phyloP scores from a whole-genome alignment of 495 filamentous ascomycete species.

The Trichoderma parareesei region DNA sequence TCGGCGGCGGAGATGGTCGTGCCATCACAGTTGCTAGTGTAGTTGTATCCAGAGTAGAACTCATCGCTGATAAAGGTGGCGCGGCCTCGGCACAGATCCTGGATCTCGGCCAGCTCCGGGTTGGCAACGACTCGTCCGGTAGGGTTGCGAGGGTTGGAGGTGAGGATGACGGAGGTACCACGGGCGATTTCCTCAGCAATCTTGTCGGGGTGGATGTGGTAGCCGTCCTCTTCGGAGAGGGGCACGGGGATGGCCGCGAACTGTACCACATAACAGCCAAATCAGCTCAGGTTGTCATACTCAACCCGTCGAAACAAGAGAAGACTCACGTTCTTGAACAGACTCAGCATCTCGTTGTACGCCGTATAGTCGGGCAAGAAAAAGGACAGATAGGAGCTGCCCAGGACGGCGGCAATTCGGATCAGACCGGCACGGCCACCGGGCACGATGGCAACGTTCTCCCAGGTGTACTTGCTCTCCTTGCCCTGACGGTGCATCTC shows the following conservation, averaged over 20 bases:
- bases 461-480: constrained; percentile 90
- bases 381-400: constrained; percentile 85
- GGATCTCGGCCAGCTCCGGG: constrained; percentile 75
- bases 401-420: constrained; percentile 85
- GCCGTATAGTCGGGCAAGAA: constrained; percentile 72
- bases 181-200: constrained; percentile 85
- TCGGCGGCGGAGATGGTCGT: constrained; percentile 77
- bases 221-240: constrained; percentile 71
- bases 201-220: constrained; percentile 87
- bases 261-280: constrained; percentile 29
- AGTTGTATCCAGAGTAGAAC: constrained; percentile 96
- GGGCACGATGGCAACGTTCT: constrained; percentile 97
- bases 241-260: constrained; percentile 88
- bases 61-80: constrained; percentile 92
- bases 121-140: constrained; percentile 80
- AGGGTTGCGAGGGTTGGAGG: constrained; percentile 94
- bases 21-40: constrained; percentile 84
- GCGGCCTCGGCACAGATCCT: constrained; percentile 83
- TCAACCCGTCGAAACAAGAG: neutral
- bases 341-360: constrained; percentile 92
- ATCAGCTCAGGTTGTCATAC: neutral
- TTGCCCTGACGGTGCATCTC: constrained; percentile 83
- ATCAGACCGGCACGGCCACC: constrained; percentile 90
- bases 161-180: constrained; percentile 80
- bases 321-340: constrained; percentile 71